These are phyloP conservation scores for Saccharomycopsis fibuligera DNA, from an alignment of 805 yeast species.

Conservation along the genomic window DNA sequence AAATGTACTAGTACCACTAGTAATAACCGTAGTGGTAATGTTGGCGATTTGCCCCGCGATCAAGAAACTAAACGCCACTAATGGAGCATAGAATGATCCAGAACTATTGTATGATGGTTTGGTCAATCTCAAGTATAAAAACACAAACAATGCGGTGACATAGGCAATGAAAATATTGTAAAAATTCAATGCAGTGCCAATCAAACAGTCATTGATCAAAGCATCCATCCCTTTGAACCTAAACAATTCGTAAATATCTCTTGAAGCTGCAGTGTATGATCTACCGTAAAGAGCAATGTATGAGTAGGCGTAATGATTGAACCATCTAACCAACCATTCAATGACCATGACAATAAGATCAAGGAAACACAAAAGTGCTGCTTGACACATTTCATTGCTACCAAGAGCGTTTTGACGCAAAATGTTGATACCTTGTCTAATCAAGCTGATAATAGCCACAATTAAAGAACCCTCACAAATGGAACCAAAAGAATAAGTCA, in stretches of 20 bases:
- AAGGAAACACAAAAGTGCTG: slow-evolving; percentile 45
- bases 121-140: slow-evolving; percentile 60
- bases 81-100: slow-evolving; percentile 63
- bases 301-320: slow-evolving; percentile 86
- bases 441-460: slow-evolving; percentile 63
- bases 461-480: slow-evolving; percentile 79
- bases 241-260: slow-evolving; percentile 73
- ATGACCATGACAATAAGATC: slow-evolving; percentile 57
- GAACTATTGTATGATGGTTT: slow-evolving; percentile 54
- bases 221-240: slow-evolving; percentile 80
- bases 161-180: slow-evolving; percentile 69
- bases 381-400: slow-evolving; percentile 47
- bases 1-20: slow-evolving; percentile 77
- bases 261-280: slow-evolving; percentile 66
- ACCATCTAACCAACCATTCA: slow-evolving; percentile 77
- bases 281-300: slow-evolving; percentile 84
- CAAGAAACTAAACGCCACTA: slow-evolving; percentile 66
- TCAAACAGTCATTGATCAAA: slow-evolving; percentile 74
- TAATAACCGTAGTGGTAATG: slow-evolving; percentile 65
- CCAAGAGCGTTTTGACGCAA: slow-evolving; percentile 46
- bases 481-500: slow-evolving; percentile 85
- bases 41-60: slow-evolving; percentile 72
- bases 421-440: slow-evolving; percentile 48
- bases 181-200: slow-evolving; percentile 72
- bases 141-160: slow-evolving; percentile 55